Evolutionary conservation across 2,329 filamentous ascomycete species (phyloP).

Genomic region (Talaromyces sp.): DNA sequence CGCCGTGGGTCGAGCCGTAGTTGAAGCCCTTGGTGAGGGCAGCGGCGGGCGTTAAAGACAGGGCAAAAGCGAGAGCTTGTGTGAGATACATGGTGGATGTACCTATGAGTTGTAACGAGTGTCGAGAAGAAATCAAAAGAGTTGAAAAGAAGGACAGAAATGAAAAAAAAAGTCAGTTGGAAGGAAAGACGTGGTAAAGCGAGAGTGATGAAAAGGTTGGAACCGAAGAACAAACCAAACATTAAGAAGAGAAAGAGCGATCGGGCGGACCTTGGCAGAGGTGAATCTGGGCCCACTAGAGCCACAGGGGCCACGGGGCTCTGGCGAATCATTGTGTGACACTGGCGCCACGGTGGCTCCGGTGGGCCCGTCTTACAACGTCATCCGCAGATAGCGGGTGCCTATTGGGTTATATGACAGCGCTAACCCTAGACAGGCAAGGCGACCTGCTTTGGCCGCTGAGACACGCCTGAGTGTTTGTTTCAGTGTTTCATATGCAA

Average conservation of each 20-base stretch:
- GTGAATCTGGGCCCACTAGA: background rate
- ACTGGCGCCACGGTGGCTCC: background rate
- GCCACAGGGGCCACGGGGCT: background rate
- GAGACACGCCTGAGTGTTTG: background rate
- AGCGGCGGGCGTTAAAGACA: slow-evolving; percentile 28
- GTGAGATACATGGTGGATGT: slow-evolving; percentile 28
- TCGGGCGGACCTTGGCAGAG: background rate
- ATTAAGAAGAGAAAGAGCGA: background rate
- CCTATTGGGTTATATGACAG: background rate
- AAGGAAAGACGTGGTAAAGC: background rate
- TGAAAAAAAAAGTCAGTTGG: background rate
- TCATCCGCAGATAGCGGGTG: background rate
- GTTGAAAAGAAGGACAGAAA: slow-evolving; percentile 7
- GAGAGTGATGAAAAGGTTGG: background rate
- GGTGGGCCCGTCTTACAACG: background rate
- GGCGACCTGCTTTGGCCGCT: background rate
- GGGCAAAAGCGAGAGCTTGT: slow-evolving; percentile 28
- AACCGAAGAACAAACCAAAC: background rate
- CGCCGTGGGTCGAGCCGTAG: slow-evolving; percentile 39
- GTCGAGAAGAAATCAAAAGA: slow-evolving; percentile 12
- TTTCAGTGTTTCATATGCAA: too few species aligned
- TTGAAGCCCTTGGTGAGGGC: slow-evolving; percentile 44
- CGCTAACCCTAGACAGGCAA: background rate
- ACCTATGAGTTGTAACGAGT: slow-evolving; percentile 7
- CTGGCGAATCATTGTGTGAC: background rate